phyloP scores from a whole-genome alignment of 1,284 basidiomycete species.

The Ustilago tritici region DNA sequence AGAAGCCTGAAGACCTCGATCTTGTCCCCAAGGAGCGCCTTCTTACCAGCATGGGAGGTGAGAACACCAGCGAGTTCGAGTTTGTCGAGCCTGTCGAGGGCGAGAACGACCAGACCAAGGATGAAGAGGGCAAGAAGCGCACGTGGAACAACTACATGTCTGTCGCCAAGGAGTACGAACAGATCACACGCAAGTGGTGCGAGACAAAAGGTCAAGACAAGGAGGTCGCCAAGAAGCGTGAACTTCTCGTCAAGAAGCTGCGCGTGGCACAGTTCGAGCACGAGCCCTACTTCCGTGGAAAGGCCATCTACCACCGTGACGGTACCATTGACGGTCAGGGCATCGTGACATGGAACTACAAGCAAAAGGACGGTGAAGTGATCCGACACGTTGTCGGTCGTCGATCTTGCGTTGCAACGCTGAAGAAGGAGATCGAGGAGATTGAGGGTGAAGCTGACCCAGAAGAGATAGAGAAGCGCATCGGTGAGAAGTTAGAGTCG shows the following conservation, averaged over 20 bases:
- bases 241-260: conserved; percentile 66
- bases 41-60: conserved; percentile 51
- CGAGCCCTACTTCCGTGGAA: conserved; percentile 68
- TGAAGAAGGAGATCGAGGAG: conserved; percentile 61
- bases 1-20: conserved; percentile 64
- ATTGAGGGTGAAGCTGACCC: conserved; percentile 48
- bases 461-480: conserved; percentile 32
- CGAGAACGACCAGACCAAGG: conserved; percentile 67
- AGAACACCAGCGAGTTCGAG: conserved; percentile 46
- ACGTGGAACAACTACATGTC: conserved; percentile 61
- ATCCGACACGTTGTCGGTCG: conserved; percentile 63
- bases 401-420: conserved; percentile 44
- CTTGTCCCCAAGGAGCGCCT: conserved; percentile 60
- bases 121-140: conserved; percentile 63
- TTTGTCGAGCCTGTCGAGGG: conserved; percentile 58
- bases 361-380: conserved; percentile 61
- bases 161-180: conserved; percentile 64
- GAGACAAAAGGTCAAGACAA: conserved; percentile 49
- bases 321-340: conserved; percentile 68
- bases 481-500: conserved; percentile 29
- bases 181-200: conserved; percentile 67
- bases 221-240: conserved; percentile 54
- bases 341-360: conserved; percentile 64
- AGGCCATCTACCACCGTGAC: conserved; percentile 67
- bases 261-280: conserved; percentile 68